Evolutionary conservation across 2,329 filamentous ascomycete species (phyloP), one percentile per base, ranked within the genome.

Genomic region (Hypoxylon sp.): DNA sequence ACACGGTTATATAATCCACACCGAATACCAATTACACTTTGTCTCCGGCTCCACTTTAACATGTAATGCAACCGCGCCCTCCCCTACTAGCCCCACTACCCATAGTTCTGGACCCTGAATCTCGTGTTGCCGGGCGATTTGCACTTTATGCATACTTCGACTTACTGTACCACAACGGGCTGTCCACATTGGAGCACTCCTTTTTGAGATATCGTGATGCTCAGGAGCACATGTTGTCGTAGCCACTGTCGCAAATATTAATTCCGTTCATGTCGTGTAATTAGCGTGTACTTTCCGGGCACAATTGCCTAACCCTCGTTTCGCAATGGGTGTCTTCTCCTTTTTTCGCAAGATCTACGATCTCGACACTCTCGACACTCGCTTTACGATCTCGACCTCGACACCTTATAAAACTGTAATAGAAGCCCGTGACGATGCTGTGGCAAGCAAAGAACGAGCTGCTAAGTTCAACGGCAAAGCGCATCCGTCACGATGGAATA

Each of bases 401-500:
- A 89, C 89, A 21, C 88, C 93, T 36, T 90, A 91, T 79, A 85
- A 86, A 75, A 80, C 84, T 41, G 82, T 86, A 62, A 79, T 87
- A 65, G 86, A 89, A 74, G 80, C 84, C 67, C 82, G 85, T 45
- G 69, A 78, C 67, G 82, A 86, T 68, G 75, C 82, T 28, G 73
- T 74, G 63, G 74, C 79, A 63, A 81, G 78, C 78, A 78, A 78
- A 68, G 78, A 80, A 65, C 76, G 79, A 72, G 79, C 79, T 60
- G 79, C 82, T 72, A 83, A 83, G 79, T 82, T 77, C 50, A 80
- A 78, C 67, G 77, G 75, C 45, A 78, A 79, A 75, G 85, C 79
- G 60, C 84, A 87, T 67, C 87, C 89, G 36, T 87, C 94, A 46
- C 91, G 87, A 89, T 99, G 95, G 95, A 88, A 86, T 23, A 97